phyloP scores from a whole-genome alignment of 306 rosid genomes.

The Cicer yamashitae region DNA sequence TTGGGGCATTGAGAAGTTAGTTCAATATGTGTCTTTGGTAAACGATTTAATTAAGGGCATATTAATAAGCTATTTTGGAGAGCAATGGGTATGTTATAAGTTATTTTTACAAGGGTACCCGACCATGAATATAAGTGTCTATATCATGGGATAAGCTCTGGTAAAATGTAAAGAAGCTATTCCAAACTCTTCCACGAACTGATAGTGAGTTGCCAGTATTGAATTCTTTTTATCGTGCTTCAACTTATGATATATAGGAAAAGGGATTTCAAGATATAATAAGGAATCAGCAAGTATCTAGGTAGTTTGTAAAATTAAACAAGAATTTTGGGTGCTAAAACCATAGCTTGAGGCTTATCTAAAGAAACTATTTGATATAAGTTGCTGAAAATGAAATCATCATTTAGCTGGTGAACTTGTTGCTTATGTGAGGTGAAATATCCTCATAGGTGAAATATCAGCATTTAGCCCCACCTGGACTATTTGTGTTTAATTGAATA shows the following conservation, averaged over 20 bases:
- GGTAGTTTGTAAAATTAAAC: background rate
- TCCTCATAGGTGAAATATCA: background rate
- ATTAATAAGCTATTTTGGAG: background rate
- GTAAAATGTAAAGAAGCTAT: background rate
- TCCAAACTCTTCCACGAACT: no score
- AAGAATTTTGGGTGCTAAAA: background rate
- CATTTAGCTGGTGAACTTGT: slow-evolving; percentile 12
- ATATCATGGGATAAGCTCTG: background rate
- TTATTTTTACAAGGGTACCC: background rate
- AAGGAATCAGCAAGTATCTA: background rate
- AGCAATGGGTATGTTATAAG: background rate
- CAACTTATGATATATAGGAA: background rate
- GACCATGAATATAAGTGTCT: background rate
- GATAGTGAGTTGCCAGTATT: no score
- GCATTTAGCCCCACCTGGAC: slow-evolving; percentile 23
- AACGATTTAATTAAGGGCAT: background rate
- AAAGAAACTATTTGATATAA: slow-evolving; percentile 10
- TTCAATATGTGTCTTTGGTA: background rate
- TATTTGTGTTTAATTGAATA: background rate
- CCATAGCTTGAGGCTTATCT: background rate
- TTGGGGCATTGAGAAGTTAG: background rate
- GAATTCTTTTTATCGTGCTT: background rate
- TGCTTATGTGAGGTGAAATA: slow-evolving; percentile 20
- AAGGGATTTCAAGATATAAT: background rate
- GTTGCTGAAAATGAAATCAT: background rate